phyloP scores from a whole-genome alignment of 768 basidiomycete species.

The Tylopilus sp. region DNA sequence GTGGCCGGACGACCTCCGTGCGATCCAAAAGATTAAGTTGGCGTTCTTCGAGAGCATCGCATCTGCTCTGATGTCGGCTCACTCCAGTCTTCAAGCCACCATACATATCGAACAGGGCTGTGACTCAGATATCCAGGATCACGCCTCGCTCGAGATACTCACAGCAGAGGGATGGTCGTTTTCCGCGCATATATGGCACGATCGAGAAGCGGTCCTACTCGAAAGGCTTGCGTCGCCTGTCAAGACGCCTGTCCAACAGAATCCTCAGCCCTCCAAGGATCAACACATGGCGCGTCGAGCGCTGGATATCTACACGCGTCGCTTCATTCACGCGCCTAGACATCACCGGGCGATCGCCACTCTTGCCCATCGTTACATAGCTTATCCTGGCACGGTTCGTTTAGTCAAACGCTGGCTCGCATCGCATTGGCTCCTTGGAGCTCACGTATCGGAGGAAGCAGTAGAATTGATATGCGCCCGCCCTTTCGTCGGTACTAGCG shows the following conservation, averaged over 20 bases:
- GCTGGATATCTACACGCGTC: constrained; percentile 56
- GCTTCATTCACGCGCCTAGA: constrained; percentile 75
- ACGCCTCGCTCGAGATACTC: constrained; percentile 69
- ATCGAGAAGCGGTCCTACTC: constrained; percentile 77
- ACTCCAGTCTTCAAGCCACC: constrained; percentile 48
- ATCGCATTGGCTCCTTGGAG: constrained; percentile 79
- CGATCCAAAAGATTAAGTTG: constrained; percentile 91
- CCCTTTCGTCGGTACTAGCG: constrained; percentile 60
- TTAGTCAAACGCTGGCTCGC: constrained; percentile 93
- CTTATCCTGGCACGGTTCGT: constrained; percentile 82
- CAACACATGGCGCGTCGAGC: constrained; percentile 55
- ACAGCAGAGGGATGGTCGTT: constrained; percentile 87
- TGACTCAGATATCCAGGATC: constrained; percentile 61
- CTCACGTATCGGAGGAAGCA: constrained; percentile 71
- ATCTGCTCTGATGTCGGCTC: constrained; percentile 51
- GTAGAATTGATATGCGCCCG: constrained; percentile 83
- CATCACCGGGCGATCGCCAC: constrained; percentile 84
- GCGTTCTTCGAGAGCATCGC: constrained; percentile 88
- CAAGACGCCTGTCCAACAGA: constrained; percentile 19
- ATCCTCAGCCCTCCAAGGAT: constrained; percentile 32
- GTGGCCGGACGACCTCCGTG: constrained; percentile 93
- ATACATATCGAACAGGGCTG: constrained; percentile 57
- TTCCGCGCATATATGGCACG: constrained; percentile 78
- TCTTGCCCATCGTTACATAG: constrained; percentile 72
- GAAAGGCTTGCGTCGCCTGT: constrained; percentile 58